phyloP scores from a whole-genome alignment of 352 stramenopile genomes.

The Globisporangium middletonii region DNA sequence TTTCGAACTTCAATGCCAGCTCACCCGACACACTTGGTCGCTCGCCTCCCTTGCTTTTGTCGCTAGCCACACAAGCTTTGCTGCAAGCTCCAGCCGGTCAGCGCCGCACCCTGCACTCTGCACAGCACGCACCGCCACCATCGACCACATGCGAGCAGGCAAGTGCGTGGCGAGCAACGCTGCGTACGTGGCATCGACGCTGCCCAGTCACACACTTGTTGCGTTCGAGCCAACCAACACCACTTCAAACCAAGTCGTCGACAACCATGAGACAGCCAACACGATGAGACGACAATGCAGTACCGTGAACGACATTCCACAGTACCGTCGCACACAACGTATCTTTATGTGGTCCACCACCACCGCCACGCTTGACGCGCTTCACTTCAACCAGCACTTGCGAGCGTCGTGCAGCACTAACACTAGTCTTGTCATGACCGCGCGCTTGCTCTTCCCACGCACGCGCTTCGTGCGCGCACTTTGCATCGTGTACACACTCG shows the following conservation, averaged over 20 bases:
- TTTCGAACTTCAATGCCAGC: neutral
- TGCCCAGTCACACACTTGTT: neutral
- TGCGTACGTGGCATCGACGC: neutral
- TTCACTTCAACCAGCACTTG: neutral
- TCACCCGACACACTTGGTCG: neutral
- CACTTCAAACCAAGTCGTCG: neutral
- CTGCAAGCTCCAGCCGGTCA: too few species aligned
- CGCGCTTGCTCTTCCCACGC: slow-evolving; percentile 24
- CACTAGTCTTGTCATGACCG: neutral
- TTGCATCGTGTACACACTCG: slow-evolving; percentile 39
- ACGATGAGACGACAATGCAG: neutral
- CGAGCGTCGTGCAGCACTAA: neutral
- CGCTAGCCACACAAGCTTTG: neutral
- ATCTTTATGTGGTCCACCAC: neutral
- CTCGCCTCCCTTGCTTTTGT: neutral
- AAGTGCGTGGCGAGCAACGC: neutral
- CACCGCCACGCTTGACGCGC: neutral
- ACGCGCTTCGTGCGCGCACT: slow-evolving; percentile 35
- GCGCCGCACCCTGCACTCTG: too few species aligned
- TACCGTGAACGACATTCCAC: neutral
- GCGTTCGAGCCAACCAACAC: neutral
- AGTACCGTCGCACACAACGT: neutral
- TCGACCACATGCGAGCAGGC: too few species aligned
- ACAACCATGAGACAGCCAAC: neutral
- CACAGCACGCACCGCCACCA: too few species aligned